Conservation (phyloP, 805 yeast genomes). For the Starmerella geochares region DNA sequence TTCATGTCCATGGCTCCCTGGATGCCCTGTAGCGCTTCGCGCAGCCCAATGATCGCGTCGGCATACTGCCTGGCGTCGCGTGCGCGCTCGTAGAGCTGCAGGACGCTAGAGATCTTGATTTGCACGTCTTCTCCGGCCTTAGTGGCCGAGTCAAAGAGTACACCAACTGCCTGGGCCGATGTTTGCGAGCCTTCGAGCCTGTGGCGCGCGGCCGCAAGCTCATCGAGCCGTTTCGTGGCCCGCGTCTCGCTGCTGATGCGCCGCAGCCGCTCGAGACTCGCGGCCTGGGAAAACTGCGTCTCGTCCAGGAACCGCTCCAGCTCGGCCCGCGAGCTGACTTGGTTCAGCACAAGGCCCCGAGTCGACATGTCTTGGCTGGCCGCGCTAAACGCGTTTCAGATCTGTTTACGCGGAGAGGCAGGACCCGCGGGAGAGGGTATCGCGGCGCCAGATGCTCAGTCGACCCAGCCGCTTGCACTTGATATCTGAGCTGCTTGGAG, state of each 20-base stretch:
- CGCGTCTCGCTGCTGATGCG: constrained; percentile 6
- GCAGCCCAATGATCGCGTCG: constrained; percentile 52
- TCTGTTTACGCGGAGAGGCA: neutral
- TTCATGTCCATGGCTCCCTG: constrained; percentile 55
- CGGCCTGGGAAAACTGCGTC: constrained; percentile 9
- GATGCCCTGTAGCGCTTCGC: constrained; percentile 54
- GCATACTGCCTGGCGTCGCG: constrained; percentile 54
- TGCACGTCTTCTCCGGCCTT: constrained; percentile 10
- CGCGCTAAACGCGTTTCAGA: neutral
- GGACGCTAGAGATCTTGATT: constrained; percentile 13
- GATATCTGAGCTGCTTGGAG: no score
- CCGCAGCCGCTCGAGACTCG: constrained; percentile 10
- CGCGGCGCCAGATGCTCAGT: neutral
- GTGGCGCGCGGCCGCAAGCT: constrained; percentile 14
- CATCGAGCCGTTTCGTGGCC: constrained; percentile 8
- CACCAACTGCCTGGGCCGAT: constrained; percentile 14
- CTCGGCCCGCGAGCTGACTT: constrained; percentile 21
- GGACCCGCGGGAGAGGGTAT: neutral
- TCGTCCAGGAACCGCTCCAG: constrained; percentile 22
- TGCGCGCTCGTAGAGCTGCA: constrained; percentile 37
- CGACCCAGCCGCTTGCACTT: no score
- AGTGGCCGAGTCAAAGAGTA: constrained; percentile 16
- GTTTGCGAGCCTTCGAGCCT: constrained; percentile 12
- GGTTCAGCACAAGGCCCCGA: constrained; percentile 2
- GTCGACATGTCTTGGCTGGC: constrained; percentile 1